Evolutionary conservation across 257 asterid genomes (phyloP), one percentile per base, ranked within the genome.

Genomic region (Solanum dulcamara): DNA sequence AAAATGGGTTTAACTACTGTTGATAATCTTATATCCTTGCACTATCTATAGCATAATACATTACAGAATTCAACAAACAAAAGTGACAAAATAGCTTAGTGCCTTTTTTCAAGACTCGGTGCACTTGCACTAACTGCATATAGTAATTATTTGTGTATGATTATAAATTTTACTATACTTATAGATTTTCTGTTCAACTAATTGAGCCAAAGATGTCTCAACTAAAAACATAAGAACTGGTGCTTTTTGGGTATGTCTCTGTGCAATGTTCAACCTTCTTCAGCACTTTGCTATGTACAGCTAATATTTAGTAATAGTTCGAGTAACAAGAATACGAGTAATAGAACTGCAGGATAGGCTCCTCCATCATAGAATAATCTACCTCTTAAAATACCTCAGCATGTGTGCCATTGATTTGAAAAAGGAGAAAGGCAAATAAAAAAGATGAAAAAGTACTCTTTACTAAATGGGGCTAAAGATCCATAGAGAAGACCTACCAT

Each of bases 401-500:
- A 71, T 20, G 32, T 37, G 80, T 22, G 32, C 18, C 80, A 5
- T 22, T 71, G 10, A 37, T 71, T 71, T 71, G 51, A 22, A 37
- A 71, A 71, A 37, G 80, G 48, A 37, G 30, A 20, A 10, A 22
- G 50, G 32, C 14, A 37, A 2, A 26, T 26, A 77, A 77, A 15
- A 77, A 44, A 26, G 82, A 26, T 74, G 57, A 9, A 74, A 14
- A 75, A 77, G 10, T 26, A 46, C 60, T 26, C 26, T 28, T 46
- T 44, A 46, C 40, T 26, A 77, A 46, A 15, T 26, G 40, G 38
- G 26, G 60, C 17, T 77, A 59, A 59, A 24, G 26, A 88, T 46
- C 33, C 50, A 62, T 62, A 72, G 48, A 86, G 80, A 64, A 44
- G 37, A 57, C 89, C 38, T 88, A 96, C 99, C 99, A 96, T 96